Conservation (phyloP, 2,329 filamentous ascomycete genomes). For the Aspergillus ustus region DNA sequence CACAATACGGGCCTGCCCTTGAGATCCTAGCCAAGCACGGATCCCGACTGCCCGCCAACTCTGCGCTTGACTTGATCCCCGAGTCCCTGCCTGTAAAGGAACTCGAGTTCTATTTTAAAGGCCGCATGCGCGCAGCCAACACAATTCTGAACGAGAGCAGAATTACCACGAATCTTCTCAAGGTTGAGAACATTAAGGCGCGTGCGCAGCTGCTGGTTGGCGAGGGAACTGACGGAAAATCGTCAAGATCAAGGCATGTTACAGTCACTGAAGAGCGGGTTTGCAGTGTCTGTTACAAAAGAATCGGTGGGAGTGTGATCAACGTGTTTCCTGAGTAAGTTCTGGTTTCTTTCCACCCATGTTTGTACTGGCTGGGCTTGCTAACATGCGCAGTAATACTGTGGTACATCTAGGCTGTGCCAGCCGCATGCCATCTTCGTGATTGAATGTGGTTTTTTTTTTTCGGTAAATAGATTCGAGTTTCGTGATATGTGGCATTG, state of each 20-base stretch:
- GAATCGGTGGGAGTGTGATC: slow-evolving; percentile 87
- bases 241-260: slow-evolving; percentile 69
- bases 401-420: slow-evolving; percentile 84
- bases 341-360: neutral
- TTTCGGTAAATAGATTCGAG: slow-evolving; percentile 24
- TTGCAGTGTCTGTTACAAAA: slow-evolving; percentile 90
- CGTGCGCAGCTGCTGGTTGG: slow-evolving; percentile 77
- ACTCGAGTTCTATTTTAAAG: slow-evolving; percentile 88
- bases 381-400: slow-evolving; percentile 46
- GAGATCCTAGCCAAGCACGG: slow-evolving; percentile 90
- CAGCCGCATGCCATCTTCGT: slow-evolving; percentile 45
- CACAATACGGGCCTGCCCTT: slow-evolving; percentile 78
- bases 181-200: slow-evolving; percentile 76
- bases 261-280: slow-evolving; percentile 85
- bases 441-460: slow-evolving; percentile 23
- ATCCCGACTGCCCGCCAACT: slow-evolving; percentile 83
- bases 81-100: slow-evolving; percentile 75
- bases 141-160: slow-evolving; percentile 78
- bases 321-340: slow-evolving; percentile 83
- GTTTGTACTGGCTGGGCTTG: neutral
- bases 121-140: slow-evolving; percentile 85
- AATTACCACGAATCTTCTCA: slow-evolving; percentile 75
- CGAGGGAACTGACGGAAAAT: slow-evolving; percentile 58
- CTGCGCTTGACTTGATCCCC: slow-evolving; percentile 84
- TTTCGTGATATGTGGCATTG: slow-evolving; percentile 23